A percentile compares a stretch with the other conserved stretches of the same genome.
Conservation (phyloP, 140 eudicot species). For the Anethum foeniculum region DNA sequence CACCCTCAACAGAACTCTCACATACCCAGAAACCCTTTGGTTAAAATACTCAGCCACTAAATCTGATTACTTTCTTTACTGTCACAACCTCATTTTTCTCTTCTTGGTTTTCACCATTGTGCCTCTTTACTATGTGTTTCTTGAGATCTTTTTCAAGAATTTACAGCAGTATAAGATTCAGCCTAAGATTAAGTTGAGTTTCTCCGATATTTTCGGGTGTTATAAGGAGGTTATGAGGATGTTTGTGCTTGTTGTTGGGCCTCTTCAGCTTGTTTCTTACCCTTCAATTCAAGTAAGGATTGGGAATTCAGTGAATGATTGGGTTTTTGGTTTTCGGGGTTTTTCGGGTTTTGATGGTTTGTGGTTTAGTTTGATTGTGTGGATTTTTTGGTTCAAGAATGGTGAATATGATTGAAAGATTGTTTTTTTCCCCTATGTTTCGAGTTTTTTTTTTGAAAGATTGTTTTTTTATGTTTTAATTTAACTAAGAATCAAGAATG, state of each 20-base stretch:
- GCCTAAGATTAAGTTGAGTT: constrained; percentile 48
- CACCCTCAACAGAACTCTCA: constrained; percentile 48
- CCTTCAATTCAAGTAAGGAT: constrained; percentile 47
- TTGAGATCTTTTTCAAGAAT: constrained; percentile 23
- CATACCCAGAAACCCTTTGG: constrained; percentile 61
- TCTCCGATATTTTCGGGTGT: constrained; percentile 41
- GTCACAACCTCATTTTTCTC: constrained; percentile 66
- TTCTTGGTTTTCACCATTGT: constrained; percentile 42
- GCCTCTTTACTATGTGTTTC: constrained; percentile 41
- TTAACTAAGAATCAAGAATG: not conserved
- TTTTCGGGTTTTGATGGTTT: not conserved
- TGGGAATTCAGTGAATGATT: not conserved
- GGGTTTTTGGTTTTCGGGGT: not conserved
- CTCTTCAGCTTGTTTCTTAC: constrained; percentile 63
- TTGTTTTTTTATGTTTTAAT: not conserved
- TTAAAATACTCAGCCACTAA: constrained; percentile 57
- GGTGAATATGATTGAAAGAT: no score
- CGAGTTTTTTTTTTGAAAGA: no score
- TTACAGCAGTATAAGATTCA: constrained; percentile 49
- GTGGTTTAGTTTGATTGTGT: not conserved
- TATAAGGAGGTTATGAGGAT: constrained; percentile 48
- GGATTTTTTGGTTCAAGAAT: not conserved
- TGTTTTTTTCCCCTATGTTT: no score
- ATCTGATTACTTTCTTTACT: constrained; percentile 65
- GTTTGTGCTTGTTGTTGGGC: constrained; percentile 52